Conservation (phyloP, 2,329 filamentous ascomycete species). For the Tolypocladium endophyticum region DNA sequence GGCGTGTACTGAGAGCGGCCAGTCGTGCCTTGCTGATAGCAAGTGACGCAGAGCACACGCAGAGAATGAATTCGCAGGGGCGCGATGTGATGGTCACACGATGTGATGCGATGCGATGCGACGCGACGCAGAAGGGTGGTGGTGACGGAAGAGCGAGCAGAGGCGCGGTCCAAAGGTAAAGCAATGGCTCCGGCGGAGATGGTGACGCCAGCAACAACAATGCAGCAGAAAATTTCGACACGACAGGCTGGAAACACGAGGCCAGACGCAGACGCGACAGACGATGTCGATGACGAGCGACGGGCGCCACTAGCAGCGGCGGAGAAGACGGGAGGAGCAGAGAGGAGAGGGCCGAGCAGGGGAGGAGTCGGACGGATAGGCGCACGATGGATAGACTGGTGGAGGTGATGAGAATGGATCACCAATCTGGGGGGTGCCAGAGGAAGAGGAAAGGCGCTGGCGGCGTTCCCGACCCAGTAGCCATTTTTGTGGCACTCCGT, state of each 20-base stretch:
- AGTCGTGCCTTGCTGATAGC: neutral
- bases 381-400: neutral
- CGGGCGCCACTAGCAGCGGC: neutral
- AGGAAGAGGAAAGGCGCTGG: neutral
- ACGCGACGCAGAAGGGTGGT: neutral
- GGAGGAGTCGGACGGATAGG: neutral
- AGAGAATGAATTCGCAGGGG: neutral
- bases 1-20: neutral
- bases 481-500: neutral
- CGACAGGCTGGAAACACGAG: neutral
- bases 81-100: neutral
- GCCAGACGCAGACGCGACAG: neutral
- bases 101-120: neutral
- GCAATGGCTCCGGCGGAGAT: neutral
- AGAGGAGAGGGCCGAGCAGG: neutral
- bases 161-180: neutral
- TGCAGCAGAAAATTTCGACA: neutral
- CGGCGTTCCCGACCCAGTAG: neutral
- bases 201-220: neutral
- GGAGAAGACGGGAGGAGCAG: neutral
- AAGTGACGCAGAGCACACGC: neutral
- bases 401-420: neutral
- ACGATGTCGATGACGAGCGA: neutral
- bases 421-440: neutral
- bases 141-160: neutral